phyloP scores from a whole-genome alignment of 768 basidiomycete genomes.

The Clitopilus passeckerianus region DNA sequence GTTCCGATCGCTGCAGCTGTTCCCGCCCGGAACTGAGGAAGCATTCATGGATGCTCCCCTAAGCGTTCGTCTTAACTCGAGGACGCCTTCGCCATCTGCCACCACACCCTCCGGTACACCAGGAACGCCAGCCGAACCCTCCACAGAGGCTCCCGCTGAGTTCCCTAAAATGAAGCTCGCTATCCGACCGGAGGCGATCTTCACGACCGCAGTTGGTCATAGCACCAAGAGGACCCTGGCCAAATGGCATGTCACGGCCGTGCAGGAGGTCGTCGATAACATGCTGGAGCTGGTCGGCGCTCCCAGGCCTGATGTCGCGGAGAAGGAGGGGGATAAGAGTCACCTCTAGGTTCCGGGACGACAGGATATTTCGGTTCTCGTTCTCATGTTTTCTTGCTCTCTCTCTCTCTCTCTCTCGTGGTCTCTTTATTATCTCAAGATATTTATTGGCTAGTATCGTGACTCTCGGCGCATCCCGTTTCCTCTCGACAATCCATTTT shows the following conservation, averaged over 20 bases:
- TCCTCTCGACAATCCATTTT: neutral
- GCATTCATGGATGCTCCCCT: conserved; percentile 57
- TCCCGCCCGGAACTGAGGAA: conserved; percentile 39
- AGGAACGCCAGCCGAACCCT: neutral
- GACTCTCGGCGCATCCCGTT: neutral
- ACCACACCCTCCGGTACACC: neutral
- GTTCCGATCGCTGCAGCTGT: conserved; percentile 85
- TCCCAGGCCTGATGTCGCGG: conserved; percentile 1
- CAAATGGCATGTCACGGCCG: conserved; percentile 87
- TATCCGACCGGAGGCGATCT: conserved; percentile 66
- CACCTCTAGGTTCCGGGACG: neutral
- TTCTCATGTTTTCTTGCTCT: neutral
- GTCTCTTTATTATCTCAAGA: neutral
- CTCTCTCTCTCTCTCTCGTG: neutral
- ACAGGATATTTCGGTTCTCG: neutral
- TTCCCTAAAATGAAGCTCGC: conserved; percentile 50
- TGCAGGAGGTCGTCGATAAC: conserved; percentile 80
- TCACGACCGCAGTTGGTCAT: conserved; percentile 92
- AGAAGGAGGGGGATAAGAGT: neutral
- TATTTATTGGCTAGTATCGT: neutral
- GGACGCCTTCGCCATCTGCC: neutral
- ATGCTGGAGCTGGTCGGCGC: conserved; percentile 59
- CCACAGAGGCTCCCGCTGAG: neutral
- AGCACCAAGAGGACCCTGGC: conserved; percentile 87
- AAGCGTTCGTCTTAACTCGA: conserved; percentile 29